These are phyloP conservation scores for Aureobasidium lini DNA, from an alignment of 2,329 filamentous ascomycete species.

Conservation along the genomic window DNA sequence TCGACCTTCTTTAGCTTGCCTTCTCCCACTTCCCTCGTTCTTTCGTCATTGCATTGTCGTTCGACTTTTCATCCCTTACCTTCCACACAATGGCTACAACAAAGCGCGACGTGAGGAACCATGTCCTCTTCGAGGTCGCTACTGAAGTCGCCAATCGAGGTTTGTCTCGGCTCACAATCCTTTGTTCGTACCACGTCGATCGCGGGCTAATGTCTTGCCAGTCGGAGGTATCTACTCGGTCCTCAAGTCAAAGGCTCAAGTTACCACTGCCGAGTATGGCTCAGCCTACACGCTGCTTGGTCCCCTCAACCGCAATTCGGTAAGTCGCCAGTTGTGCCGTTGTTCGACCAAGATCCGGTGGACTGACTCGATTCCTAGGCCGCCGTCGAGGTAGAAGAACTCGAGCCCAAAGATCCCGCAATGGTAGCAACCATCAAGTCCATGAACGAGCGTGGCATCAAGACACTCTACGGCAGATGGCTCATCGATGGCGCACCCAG, in stretches of 20 bases:
- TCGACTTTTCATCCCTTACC: neutral
- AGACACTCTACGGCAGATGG: conserved; percentile 90
- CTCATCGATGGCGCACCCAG: conserved; percentile 92
- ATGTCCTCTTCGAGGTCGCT: conserved; percentile 91
- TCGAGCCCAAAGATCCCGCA: conserved; percentile 74
- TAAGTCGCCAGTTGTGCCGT: conserved; percentile 38
- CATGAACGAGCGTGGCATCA: conserved; percentile 87
- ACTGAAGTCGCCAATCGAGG: conserved; percentile 96
- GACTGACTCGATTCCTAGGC: conserved; percentile 49
- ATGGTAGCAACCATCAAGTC: conserved; percentile 76
- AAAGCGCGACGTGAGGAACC: conserved; percentile 76
- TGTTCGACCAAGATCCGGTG: neutral
- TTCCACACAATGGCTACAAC: conserved; percentile 27
- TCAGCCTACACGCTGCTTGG: conserved; percentile 93
- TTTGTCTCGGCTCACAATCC: conserved; percentile 35
- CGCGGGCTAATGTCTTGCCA: conserved; percentile 31
- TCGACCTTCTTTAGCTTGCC: neutral
- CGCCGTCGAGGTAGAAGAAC: conserved; percentile 93
- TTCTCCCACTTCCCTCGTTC: neutral
- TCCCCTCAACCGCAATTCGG: conserved; percentile 83
- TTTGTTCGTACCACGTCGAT: neutral
- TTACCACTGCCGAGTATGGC: conserved; percentile 97
- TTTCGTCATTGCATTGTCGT: neutral
- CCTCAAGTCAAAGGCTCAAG: conserved; percentile 96
- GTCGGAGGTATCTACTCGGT: conserved; percentile 99